A percentile compares a stretch with the other conserved stretches of the same genome.
These are phyloP conservation scores for Glycine soja DNA, from an alignment of 306 rosid species.

Conservation along the genomic window DNA sequence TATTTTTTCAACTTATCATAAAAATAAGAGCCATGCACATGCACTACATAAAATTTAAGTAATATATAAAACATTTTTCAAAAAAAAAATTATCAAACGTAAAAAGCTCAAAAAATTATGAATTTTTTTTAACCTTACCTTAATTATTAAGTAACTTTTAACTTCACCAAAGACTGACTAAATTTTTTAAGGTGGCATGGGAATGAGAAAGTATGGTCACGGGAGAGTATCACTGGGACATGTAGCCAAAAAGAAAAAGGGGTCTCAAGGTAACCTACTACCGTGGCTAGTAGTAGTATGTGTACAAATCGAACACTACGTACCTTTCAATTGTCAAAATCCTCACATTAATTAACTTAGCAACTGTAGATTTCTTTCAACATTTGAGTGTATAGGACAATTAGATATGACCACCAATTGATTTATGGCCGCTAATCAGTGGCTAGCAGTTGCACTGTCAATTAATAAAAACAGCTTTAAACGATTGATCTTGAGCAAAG, in stretches of 20 bases:
- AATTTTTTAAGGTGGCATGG: slow-evolving; percentile 3
- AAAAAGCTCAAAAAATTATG: background rate
- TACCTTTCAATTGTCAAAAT: slow-evolving; percentile 41
- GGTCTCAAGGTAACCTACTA: slow-evolving; percentile 12
- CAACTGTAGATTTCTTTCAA: slow-evolving; percentile 3
- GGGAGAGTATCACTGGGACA: background rate
- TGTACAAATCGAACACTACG: slow-evolving; percentile 6
- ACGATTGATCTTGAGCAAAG: slow-evolving; percentile 23
- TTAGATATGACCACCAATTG: slow-evolving; percentile 25
- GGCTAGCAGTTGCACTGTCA: slow-evolving; percentile 32
- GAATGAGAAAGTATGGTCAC: slow-evolving; percentile 35
- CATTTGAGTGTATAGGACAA: background rate
- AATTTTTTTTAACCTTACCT: background rate
- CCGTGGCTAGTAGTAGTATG: slow-evolving; percentile 7
- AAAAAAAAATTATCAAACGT: background rate
- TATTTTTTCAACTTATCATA: too few species aligned
- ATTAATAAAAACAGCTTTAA: slow-evolving; percentile 15
- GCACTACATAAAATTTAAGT: too few species aligned
- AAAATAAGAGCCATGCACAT: too few species aligned
- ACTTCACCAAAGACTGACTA: background rate
- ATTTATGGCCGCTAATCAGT: slow-evolving; percentile 30
- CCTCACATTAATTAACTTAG: background rate
- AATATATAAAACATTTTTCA: too few species aligned
- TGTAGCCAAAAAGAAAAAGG: slow-evolving; percentile 14
- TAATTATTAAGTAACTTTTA: background rate